phyloP scores from a whole-genome alignment of 768 basidiomycete genomes.

The Rhizopogon vulgaris region DNA sequence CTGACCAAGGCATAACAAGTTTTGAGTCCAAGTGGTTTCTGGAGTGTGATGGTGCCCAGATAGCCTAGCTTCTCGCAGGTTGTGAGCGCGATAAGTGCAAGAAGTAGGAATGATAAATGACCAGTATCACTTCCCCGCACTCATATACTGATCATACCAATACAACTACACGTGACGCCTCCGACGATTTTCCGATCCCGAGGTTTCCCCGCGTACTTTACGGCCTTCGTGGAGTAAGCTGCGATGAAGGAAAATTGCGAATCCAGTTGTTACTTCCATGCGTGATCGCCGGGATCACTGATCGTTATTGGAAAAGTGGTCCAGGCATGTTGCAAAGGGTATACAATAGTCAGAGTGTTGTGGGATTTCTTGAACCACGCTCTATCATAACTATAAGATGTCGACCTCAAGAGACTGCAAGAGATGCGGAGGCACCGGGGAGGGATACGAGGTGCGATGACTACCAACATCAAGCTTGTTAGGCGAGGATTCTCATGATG shows the following conservation, averaged over 20 bases:
- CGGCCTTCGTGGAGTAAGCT: neutral
- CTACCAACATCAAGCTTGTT: neutral
- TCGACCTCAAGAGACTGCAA: neutral
- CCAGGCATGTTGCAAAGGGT: neutral
- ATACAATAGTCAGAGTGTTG: neutral
- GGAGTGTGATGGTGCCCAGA: neutral
- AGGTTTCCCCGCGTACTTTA: neutral
- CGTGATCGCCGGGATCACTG: no score
- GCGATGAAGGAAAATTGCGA: neutral
- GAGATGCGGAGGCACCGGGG: neutral
- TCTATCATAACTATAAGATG: neutral
- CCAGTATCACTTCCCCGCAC: neutral
- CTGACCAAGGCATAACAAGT: constrained; percentile 53
- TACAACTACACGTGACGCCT: constrained; percentile 13
- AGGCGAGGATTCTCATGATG: neutral
- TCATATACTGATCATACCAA: constrained; percentile 4
- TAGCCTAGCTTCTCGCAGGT: neutral
- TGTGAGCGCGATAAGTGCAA: constrained; percentile 5
- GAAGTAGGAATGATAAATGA: neutral
- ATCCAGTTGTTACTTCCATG: neutral
- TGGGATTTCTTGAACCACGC: neutral
- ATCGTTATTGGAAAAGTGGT: no score
- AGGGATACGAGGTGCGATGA: neutral
- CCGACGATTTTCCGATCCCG: constrained; percentile 2
- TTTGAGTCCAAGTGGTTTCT: neutral